These are phyloP conservation scores for Phytophthora aleatoria DNA, from an alignment of 352 stramenopile genomes.

Conservation along the genomic window DNA sequence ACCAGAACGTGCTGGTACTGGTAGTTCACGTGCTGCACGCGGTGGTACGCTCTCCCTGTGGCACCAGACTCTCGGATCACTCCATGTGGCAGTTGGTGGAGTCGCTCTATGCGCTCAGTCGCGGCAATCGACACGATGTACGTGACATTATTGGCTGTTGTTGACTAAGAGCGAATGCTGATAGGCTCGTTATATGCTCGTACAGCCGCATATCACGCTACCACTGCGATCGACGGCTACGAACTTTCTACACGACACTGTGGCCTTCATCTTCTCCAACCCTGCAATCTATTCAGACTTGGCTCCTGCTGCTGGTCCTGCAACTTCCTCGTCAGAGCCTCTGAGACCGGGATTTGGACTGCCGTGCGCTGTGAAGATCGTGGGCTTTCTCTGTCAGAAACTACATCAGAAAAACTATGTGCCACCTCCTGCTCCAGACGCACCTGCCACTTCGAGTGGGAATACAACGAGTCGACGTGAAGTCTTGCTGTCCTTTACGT, in stretches of 20 bases:
- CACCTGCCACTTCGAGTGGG: constrained; percentile 16
- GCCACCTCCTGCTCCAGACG: constrained; percentile 27
- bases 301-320: constrained; percentile 1
- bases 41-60: constrained; percentile 89
- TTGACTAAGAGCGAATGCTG: constrained; percentile 4
- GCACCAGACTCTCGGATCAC: constrained; percentile 85
- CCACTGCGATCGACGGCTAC: constrained; percentile 68
- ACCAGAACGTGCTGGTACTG: constrained; percentile 91
- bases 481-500: constrained; percentile 70
- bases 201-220: constrained; percentile 63
- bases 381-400: constrained; percentile 86
- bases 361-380: constrained; percentile 77
- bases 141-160: constrained; percentile 18
- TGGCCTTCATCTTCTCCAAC: constrained; percentile 72
- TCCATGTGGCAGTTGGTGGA: constrained; percentile 96
- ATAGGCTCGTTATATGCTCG: constrained; percentile 1
- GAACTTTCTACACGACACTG: constrained; percentile 62
- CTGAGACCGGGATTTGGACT: constrained; percentile 58
- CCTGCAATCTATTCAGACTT: constrained; percentile 51
- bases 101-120: constrained; percentile 94
- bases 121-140: constrained; percentile 64
- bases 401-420: constrained; percentile 53
- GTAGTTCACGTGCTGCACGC: constrained; percentile 95
- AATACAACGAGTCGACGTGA: constrained; percentile 52
- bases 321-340: background rate